Conservation (phyloP, 1,284 basidiomycete genomes). For the Ustilago trichophora region DNA sequence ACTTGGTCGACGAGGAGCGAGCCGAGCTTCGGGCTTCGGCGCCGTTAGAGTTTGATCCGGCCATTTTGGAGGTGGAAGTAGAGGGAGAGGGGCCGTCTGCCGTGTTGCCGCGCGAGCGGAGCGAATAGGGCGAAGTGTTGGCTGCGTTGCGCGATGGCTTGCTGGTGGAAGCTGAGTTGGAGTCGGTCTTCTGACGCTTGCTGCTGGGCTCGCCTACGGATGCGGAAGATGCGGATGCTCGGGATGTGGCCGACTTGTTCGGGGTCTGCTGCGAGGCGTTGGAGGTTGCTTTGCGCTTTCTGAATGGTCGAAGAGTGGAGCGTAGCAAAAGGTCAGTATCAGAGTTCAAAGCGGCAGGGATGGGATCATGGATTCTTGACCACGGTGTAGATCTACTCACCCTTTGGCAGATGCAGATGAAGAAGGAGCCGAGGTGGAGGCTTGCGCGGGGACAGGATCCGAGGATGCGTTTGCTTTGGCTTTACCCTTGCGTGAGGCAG, state of each 20-base stretch:
- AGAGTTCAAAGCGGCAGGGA: no score
- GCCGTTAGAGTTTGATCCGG: slow-evolving; percentile 18
- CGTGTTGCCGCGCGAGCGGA: slow-evolving; percentile 28
- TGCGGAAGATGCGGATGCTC: slow-evolving; percentile 1
- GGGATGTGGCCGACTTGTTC: neutral
- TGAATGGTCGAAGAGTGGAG: no score
- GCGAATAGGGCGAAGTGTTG: slow-evolving; percentile 22
- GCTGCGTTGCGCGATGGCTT: slow-evolving; percentile 3
- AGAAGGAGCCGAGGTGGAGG: slow-evolving; percentile 1
- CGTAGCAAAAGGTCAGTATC: no score
- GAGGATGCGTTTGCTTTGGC: slow-evolving; percentile 7
- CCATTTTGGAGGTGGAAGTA: slow-evolving; percentile 18
- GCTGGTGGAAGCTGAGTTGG: slow-evolving; percentile 4
- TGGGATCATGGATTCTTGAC: no score
- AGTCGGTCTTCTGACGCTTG: slow-evolving; percentile 30
- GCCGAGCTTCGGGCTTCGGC: slow-evolving; percentile 11
- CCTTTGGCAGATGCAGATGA: slow-evolving; percentile 21
- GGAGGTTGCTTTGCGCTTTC: slow-evolving; percentile 28
- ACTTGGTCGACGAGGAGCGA: slow-evolving; percentile 16
- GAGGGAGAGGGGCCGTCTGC: slow-evolving; percentile 4
- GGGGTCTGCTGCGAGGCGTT: slow-evolving; percentile 1
- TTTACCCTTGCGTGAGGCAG: slow-evolving; percentile 13
- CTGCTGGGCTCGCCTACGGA: slow-evolving; percentile 15
- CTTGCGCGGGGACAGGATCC: neutral
- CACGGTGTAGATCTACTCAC: slow-evolving; percentile 11